Evolutionary conservation across 352 stramenopile genomes (phyloP).

Genomic region (Phytophthora podocarpi): DNA sequence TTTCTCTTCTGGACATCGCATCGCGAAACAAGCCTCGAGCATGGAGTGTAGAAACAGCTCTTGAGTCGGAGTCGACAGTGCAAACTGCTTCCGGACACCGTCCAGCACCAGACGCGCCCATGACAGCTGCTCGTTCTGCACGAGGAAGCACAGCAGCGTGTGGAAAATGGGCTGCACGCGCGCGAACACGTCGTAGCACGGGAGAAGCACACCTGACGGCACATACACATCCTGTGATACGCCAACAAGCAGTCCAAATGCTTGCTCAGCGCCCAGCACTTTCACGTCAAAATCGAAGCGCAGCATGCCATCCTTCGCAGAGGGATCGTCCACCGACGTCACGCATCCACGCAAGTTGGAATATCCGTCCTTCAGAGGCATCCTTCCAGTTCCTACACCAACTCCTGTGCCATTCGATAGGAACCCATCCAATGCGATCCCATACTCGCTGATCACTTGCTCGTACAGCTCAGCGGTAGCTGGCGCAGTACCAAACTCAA

Average conservation of each 20-base stretch:
- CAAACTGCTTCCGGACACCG: constrained; percentile 55
- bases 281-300: constrained; percentile 81
- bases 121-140: constrained; percentile 65
- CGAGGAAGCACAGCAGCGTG: constrained; percentile 66
- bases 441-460: constrained; percentile 77
- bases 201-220: constrained; percentile 56
- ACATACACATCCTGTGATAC: constrained; percentile 85
- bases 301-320: constrained; percentile 67
- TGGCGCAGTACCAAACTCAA: constrained; percentile 73
- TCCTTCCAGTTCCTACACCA: constrained; percentile 19
- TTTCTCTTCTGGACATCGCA: constrained; percentile 45
- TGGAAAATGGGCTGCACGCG: constrained; percentile 87
- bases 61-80: constrained; percentile 70
- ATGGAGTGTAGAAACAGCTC: constrained; percentile 85
- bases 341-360: constrained; percentile 60
- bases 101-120: constrained; percentile 60
- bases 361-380: constrained; percentile 41
- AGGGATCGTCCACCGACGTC: constrained; percentile 61
- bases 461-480: constrained; percentile 72
- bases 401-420: constrained; percentile 23
- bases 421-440: constrained; percentile 59
- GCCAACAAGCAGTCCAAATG: constrained; percentile 76
- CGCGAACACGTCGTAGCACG: constrained; percentile 78
- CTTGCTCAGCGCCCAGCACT: constrained; percentile 65
- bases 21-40: constrained; percentile 67